phyloP scores from a whole-genome alignment of 768 basidiomycete species.

The Trametes sanguinea region DNA sequence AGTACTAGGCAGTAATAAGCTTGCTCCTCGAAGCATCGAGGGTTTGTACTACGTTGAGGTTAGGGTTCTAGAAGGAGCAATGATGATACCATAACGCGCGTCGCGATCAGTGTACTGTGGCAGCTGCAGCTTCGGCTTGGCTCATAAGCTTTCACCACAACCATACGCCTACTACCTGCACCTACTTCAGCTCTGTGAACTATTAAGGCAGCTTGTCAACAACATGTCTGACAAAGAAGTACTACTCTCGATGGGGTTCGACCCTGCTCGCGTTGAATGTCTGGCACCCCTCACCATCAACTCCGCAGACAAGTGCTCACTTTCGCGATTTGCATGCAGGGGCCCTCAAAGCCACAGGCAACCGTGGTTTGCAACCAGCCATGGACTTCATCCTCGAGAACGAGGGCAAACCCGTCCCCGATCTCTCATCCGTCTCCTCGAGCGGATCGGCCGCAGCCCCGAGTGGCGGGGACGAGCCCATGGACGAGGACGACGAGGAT shows the following conservation, averaged over 20 bases:
- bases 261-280: conserved; percentile 84
- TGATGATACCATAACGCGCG: not conserved
- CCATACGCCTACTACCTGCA: no score
- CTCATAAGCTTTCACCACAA: no score
- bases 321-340: conserved; percentile 47
- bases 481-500: conserved; percentile 74
- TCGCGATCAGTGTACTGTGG: no score
- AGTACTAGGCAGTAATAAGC: no score
- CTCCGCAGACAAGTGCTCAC: not conserved
- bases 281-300: conserved; percentile 34
- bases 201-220: no score
- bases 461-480: conserved; percentile 32
- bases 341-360: conserved; percentile 84
- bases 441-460: conserved; percentile 28
- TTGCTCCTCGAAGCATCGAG: not conserved
- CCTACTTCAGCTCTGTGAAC: no score
- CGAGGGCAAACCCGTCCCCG: conserved; percentile 73
- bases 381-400: conserved; percentile 90
- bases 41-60: not conserved
- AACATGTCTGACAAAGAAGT: conserved; percentile 66
- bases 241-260: conserved; percentile 86
- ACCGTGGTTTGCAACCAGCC: conserved; percentile 84
- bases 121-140: no score
- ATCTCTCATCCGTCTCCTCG: conserved; percentile 47
- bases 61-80: conserved; percentile 9